Conservation (phyloP, 306 rosid genomes). For the Trifolium dubium region DNA sequence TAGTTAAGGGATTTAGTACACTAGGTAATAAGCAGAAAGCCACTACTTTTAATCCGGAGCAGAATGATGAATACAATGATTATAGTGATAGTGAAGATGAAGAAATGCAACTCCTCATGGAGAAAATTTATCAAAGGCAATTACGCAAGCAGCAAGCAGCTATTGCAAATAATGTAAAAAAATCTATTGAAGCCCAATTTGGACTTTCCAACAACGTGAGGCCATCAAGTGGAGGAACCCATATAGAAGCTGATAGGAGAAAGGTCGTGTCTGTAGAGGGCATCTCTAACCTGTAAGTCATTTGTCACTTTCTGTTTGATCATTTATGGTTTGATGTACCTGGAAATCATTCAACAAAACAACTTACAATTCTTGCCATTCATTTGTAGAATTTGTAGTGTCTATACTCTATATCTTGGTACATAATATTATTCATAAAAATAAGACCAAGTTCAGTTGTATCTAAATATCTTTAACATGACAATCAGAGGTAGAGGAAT, state of each 20-base stretch:
- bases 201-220: neutral
- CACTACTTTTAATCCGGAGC: neutral
- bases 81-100: neutral
- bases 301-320: neutral
- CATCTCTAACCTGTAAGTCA: neutral
- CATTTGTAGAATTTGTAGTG: neutral
- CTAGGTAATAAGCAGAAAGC: neutral
- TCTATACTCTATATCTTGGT: neutral
- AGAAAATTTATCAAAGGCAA: neutral
- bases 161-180: neutral
- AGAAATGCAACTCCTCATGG: neutral
- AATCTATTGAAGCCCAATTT: neutral
- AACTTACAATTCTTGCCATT: neutral
- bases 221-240: slow-evolving; percentile 4
- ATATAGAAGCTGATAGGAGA: slow-evolving; percentile 5
- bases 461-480: neutral
- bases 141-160: slow-evolving; percentile 3
- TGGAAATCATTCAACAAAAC: neutral
- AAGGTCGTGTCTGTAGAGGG: neutral
- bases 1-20: neutral
- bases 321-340: neutral
- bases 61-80: neutral
- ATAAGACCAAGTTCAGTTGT: neutral
- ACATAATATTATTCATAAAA: neutral
- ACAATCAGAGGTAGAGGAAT: neutral